Evolutionary conservation across 495 filamentous ascomycete species (phyloP).

Genomic region (Clohesyomyces aquaticus): DNA sequence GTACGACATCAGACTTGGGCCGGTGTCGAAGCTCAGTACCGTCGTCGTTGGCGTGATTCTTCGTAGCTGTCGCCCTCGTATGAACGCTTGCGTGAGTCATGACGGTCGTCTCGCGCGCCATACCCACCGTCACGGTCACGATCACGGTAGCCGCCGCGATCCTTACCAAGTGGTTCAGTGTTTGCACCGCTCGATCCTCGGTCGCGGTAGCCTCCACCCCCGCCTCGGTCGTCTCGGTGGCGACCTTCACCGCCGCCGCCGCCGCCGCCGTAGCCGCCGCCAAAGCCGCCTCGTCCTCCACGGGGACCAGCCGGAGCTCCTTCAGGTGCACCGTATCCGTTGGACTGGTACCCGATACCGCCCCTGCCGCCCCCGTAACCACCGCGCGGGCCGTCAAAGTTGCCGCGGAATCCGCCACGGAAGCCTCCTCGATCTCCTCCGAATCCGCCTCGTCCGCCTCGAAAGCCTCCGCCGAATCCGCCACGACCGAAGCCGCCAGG

Average conservation of each 20-base stretch:
- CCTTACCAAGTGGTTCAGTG: conserved; percentile 65
- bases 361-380: conserved; percentile 39
- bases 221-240: conserved; percentile 61
- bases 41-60: conserved; percentile 71
- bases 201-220: conserved; percentile 63
- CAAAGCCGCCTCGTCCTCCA: conserved; percentile 49
- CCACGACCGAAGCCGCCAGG: conserved; percentile 61
- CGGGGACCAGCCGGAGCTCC: conserved; percentile 83
- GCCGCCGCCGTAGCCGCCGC: conserved; percentile 51
- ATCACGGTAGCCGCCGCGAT: conserved; percentile 48
- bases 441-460: conserved; percentile 59
- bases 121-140: conserved; percentile 56
- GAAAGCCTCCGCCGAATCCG: conserved; percentile 49
- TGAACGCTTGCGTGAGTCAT: conserved; percentile 60
- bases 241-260: conserved; percentile 55
- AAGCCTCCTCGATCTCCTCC: conserved; percentile 36
- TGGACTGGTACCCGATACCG: conserved; percentile 50
- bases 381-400: conserved; percentile 32
- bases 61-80: conserved; percentile 68
- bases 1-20: conserved; percentile 19
- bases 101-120: conserved; percentile 63
- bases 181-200: conserved; percentile 63
- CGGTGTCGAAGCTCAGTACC: conserved; percentile 35
- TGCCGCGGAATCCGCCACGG: conserved; percentile 44
- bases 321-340: conserved; percentile 61